A percentile compares a stretch with the other conserved stretches of the same genome.
Conservation (phyloP, 768 basidiomycete genomes). For the Pleurotus citrinopileatus region DNA sequence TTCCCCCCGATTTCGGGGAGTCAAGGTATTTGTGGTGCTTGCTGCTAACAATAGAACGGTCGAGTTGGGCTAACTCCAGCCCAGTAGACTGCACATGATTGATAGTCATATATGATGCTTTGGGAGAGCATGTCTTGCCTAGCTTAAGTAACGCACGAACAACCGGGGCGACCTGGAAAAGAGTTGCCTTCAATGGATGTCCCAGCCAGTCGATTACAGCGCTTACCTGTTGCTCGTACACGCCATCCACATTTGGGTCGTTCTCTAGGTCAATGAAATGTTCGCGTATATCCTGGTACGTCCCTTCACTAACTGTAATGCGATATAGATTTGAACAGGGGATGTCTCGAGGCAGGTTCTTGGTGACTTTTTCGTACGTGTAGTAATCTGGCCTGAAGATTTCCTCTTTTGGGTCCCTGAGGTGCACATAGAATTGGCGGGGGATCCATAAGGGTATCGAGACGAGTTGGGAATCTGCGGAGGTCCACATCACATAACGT, state of each 20-base stretch:
- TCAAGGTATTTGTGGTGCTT: slow-evolving; percentile 72
- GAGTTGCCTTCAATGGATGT: slow-evolving; percentile 2
- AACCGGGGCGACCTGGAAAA: slow-evolving; percentile 70
- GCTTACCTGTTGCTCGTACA: slow-evolving; percentile 87
- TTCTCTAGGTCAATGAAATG: slow-evolving; percentile 93
- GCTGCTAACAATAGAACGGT: slow-evolving; percentile 53
- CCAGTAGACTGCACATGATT: slow-evolving; percentile 81
- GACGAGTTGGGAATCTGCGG: slow-evolving; percentile 75
- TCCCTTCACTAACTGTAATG: slow-evolving; percentile 76
- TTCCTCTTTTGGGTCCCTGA: slow-evolving; percentile 65
- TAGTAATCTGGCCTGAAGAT: slow-evolving; percentile 73
- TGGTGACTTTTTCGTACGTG: slow-evolving; percentile 65
- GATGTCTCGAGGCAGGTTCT: slow-evolving; percentile 77
- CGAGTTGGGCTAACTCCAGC: slow-evolving; percentile 81
- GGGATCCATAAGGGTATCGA: slow-evolving; percentile 81
- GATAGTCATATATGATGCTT: slow-evolving; percentile 66
- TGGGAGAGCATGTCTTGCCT: slow-evolving; percentile 77
- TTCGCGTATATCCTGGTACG: slow-evolving; percentile 80
- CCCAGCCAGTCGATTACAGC: neutral
- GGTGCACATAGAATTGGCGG: slow-evolving; percentile 90
- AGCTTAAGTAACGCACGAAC: slow-evolving; percentile 79
- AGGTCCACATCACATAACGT: slow-evolving; percentile 86
- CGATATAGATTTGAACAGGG: slow-evolving; percentile 81
- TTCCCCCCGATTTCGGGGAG: slow-evolving; percentile 60
- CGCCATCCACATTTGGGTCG: slow-evolving; percentile 91